Evolutionary conservation across 495 filamentous ascomycete species (phyloP).

Genomic region (Talaromyces adpressus): DNA sequence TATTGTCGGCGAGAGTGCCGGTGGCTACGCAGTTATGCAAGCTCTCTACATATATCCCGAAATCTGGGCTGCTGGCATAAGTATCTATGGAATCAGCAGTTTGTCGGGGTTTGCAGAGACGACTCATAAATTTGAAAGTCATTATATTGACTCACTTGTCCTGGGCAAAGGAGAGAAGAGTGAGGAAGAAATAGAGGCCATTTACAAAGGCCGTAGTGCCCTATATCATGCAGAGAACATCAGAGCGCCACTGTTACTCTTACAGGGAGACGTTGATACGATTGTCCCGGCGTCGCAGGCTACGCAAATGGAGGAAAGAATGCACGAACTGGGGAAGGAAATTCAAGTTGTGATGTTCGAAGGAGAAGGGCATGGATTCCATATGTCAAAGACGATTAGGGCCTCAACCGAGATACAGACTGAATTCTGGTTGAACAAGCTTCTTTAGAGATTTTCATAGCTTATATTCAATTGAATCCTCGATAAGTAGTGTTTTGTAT

Average conservation of each 20-base stretch:
- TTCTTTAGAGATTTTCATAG: neutral
- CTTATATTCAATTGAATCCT: neutral
- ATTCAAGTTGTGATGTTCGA: slow-evolving; percentile 37
- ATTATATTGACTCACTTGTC: slow-evolving; percentile 27
- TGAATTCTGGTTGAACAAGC: neutral
- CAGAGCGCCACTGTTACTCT: slow-evolving; percentile 34
- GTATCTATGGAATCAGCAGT: slow-evolving; percentile 40
- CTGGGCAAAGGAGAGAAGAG: slow-evolving; percentile 3
- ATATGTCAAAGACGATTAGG: slow-evolving; percentile 1
- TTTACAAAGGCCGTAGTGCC: slow-evolving; percentile 33
- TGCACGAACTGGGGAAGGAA: slow-evolving; percentile 28
- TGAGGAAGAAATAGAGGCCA: slow-evolving; percentile 26
- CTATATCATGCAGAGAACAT: slow-evolving; percentile 38
- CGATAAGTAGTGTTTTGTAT: neutral
- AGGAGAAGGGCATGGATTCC: slow-evolving; percentile 39
- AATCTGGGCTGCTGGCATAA: slow-evolving; percentile 33
- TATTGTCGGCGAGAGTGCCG: slow-evolving; percentile 39
- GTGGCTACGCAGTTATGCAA: slow-evolving; percentile 42
- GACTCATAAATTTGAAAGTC: slow-evolving; percentile 47
- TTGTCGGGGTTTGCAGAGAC: slow-evolving; percentile 28
- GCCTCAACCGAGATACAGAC: neutral
- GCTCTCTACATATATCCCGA: slow-evolving; percentile 23
- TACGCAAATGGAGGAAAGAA: slow-evolving; percentile 29
- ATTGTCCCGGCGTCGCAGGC: slow-evolving; percentile 43
- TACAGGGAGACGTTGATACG: slow-evolving; percentile 40